A percentile compares a stretch with the other conserved stretches of the same genome.
Evolutionary conservation across 768 basidiomycete species (phyloP).

Genomic region (Phylloporus sp.): DNA sequence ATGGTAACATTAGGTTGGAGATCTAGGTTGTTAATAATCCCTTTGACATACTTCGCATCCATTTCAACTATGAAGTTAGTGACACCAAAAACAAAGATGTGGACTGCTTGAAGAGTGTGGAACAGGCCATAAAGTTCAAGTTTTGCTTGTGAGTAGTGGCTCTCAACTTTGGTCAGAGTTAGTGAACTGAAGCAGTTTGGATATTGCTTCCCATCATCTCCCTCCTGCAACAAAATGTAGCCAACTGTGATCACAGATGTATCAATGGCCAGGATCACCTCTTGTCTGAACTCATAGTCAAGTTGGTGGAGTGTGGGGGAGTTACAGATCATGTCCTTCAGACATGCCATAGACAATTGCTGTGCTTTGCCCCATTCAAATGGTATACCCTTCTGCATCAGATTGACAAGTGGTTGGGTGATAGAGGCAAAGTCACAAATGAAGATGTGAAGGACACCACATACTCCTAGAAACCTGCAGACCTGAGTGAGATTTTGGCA

Average conservation of each 20-base stretch:
- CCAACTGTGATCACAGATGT: slow-evolving; percentile 33
- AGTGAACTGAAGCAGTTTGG: slow-evolving; percentile 39
- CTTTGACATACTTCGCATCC: too few relatives aligned
- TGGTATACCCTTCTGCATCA: neutral
- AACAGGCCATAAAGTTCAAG: slow-evolving; percentile 20
- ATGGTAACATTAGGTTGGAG: neutral
- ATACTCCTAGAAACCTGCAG: too few relatives aligned
- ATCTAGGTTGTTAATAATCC: too few relatives aligned
- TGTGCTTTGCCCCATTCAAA: neutral
- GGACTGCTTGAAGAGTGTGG: neutral
- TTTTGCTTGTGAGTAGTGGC: slow-evolving; percentile 21
- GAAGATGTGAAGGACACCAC: neutral
- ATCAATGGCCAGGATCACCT: slow-evolving; percentile 20
- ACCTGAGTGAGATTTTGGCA: too few relatives aligned
- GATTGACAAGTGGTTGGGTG: neutral
- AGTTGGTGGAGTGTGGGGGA: slow-evolving; percentile 6
- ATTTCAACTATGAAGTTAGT: too few relatives aligned
- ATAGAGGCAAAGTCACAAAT: neutral
- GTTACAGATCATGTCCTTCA: slow-evolving; percentile 7
- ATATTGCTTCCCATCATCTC: slow-evolving; percentile 5
- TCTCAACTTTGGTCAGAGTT: slow-evolving; percentile 26
- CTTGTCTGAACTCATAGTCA: neutral
- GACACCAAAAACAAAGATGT: neutral
- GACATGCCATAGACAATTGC: neutral
- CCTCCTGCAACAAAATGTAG: slow-evolving; percentile 21